A percentile compares a stretch with the other conserved stretches of the same genome.
These are phyloP conservation scores for Aspergillus affinis DNA, from an alignment of 495 filamentous ascomycete genomes.

Conservation along the genomic window DNA sequence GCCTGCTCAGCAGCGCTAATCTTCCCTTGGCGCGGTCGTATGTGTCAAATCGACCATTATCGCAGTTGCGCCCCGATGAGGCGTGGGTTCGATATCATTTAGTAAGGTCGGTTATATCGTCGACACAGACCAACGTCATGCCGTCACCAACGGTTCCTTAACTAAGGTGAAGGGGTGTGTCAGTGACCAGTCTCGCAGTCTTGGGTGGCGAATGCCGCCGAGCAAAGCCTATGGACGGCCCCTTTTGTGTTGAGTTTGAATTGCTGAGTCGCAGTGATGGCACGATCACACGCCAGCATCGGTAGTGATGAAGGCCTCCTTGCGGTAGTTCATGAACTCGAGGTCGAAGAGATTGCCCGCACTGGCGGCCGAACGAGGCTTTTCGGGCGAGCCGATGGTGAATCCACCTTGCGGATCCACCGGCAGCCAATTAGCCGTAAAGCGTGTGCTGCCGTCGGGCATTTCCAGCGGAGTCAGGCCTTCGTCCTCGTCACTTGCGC, in stretches of 20 bases:
- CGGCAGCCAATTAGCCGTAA: constrained; percentile 39
- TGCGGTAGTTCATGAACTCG: constrained; percentile 1
- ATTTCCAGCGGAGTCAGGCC: constrained; percentile 35
- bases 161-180: background rate
- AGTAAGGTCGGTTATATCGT: background rate
- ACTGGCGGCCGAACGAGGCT: background rate
- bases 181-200: background rate
- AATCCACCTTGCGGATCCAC: constrained; percentile 39
- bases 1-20: background rate
- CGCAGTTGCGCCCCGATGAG: background rate
- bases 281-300: background rate
- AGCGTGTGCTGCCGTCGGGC: constrained; percentile 38
- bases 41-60: background rate
- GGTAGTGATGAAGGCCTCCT: constrained; percentile 14
- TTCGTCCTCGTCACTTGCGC: constrained; percentile 14
- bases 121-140: background rate
- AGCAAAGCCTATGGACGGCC: background rate
- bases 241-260: background rate
- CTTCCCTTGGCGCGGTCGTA: background rate
- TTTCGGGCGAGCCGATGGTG: constrained; percentile 23
- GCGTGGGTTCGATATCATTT: background rate
- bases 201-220: background rate
- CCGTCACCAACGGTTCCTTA: background rate
- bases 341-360: constrained; percentile 1
- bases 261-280: background rate